phyloP scores from a whole-genome alignment of 73 alveolate genomes.

The Symbiodinium pilosum region DNA sequence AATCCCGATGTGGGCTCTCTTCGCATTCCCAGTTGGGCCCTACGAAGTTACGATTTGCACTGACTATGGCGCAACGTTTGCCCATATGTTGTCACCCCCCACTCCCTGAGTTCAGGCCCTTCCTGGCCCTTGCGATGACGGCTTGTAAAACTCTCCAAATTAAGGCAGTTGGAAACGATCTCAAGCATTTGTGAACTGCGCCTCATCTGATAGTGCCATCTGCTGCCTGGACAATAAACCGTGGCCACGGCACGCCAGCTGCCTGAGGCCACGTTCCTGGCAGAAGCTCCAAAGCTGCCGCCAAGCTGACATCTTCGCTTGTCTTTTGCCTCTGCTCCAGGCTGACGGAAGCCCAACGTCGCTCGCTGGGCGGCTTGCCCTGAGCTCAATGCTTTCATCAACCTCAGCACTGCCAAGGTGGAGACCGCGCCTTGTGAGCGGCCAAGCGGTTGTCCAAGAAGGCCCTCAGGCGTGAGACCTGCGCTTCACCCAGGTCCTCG shows the following conservation, averaged over 20 bases:
- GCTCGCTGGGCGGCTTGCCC: conserved; percentile 27
- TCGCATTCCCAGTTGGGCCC: too few species aligned
- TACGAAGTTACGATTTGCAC: too few species aligned
- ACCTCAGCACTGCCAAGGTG: too few species aligned
- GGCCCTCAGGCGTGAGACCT: background rate
- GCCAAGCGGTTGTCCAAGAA: conserved; percentile 1
- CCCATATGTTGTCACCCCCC: too few species aligned
- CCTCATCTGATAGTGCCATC: conserved; percentile 89
- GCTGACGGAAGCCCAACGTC: conserved; percentile 77
- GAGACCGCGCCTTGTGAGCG: conserved; percentile 18
- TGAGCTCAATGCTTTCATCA: too few species aligned
- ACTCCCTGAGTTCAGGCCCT: too few species aligned
- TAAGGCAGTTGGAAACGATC: too few species aligned
- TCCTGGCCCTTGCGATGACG: too few species aligned
- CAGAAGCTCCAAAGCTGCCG: background rate
- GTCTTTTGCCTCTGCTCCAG: conserved; percentile 56
- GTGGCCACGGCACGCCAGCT: background rate
- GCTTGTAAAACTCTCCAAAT: too few species aligned
- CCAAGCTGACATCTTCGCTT: background rate
- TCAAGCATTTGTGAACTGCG: background rate
- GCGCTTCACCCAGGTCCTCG: conserved; percentile 6
- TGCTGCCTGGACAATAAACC: conserved; percentile 45
- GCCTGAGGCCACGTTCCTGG: background rate
- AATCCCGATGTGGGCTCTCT: too few species aligned
- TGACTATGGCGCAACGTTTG: too few species aligned